Conservation (phyloP, 805 yeast genomes). For the Pichia manshurica region DNA sequence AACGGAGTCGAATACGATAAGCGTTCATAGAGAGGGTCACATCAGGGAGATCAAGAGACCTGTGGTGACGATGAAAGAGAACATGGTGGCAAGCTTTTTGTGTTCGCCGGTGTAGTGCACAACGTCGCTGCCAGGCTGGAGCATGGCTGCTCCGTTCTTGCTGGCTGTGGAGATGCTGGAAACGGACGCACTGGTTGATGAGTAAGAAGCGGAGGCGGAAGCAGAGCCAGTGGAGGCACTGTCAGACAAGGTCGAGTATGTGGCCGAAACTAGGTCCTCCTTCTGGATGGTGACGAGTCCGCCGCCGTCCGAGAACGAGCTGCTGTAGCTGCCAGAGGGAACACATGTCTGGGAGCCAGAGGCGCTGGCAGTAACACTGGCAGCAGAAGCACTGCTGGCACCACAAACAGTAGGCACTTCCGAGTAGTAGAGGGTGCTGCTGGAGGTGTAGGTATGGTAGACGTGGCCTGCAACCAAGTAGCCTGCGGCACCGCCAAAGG, state of each 20-base stretch:
- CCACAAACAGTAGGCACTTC: conserved; percentile 13
- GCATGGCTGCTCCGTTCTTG: background rate
- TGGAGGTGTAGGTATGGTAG: conserved; percentile 14
- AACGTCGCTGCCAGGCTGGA: background rate
- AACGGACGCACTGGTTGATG: background rate
- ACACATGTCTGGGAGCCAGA: background rate
- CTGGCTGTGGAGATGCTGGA: background rate
- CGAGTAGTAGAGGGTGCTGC: conserved; percentile 9
- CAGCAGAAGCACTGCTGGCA: background rate
- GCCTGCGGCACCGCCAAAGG: conserved; percentile 8
- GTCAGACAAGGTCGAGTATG: conserved; percentile 1
- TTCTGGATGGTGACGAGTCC: conserved; percentile 3
- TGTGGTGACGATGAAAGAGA: background rate
- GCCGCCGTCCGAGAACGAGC: conserved; percentile 4
- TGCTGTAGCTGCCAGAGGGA: background rate
- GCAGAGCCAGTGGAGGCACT: background rate
- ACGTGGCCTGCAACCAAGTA: conserved; percentile 9
- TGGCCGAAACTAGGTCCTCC: background rate
- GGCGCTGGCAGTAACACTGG: background rate
- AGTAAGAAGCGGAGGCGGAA: background rate
- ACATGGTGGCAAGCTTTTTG: background rate
- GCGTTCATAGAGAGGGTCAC: no score
- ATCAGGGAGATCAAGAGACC: background rate
- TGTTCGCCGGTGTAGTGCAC: background rate
- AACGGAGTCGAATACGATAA: no score